These are phyloP conservation scores for Teunomyces barrocoloradensis DNA, from an alignment of 805 yeast species.

Conservation along the genomic window DNA sequence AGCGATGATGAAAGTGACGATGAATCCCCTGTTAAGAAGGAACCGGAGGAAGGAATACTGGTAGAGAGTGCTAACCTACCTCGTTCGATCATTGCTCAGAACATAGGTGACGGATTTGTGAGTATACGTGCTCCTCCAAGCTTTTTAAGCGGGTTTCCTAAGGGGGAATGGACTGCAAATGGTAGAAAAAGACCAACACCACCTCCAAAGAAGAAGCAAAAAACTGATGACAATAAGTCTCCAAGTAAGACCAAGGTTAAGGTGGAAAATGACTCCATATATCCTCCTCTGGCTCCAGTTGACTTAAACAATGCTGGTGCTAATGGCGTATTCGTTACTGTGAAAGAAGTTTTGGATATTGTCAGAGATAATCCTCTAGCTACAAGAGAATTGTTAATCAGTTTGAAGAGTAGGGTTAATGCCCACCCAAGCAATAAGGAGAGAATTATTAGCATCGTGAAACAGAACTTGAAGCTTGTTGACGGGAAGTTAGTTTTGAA, in stretches of 20 bases:
- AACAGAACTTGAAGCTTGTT: conserved; percentile 53
- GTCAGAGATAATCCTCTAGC: conserved; percentile 57
- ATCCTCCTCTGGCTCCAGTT: conserved; percentile 8
- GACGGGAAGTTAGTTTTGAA: conserved; percentile 46
- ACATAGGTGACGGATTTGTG: conserved; percentile 42
- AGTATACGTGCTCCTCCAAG: conserved; percentile 62
- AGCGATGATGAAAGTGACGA: conserved; percentile 61
- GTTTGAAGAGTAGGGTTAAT: conserved; percentile 59
- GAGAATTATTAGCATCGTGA: conserved; percentile 56
- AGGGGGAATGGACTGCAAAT: conserved; percentile 82
- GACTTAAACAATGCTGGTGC: conserved; percentile 39
- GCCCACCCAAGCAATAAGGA: conserved; percentile 62
- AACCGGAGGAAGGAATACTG: conserved; percentile 21
- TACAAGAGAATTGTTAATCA: conserved; percentile 60
- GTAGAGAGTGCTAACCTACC: conserved; percentile 6
- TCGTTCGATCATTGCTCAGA: conserved; percentile 19
- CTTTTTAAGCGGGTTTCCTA: conserved; percentile 64
- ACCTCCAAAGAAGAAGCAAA: conserved; percentile 39
- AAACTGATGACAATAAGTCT: conserved; percentile 29
- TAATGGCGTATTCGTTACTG: conserved; percentile 53
- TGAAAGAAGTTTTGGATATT: conserved; percentile 65
- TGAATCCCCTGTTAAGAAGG: conserved; percentile 32
- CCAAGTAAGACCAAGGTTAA: conserved; percentile 27
- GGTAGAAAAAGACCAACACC: conserved; percentile 36
- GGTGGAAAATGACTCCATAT: conserved; percentile 12